phyloP scores from a whole-genome alignment of 2,329 filamentous ascomycete genomes.

The Apiospora hydei region DNA sequence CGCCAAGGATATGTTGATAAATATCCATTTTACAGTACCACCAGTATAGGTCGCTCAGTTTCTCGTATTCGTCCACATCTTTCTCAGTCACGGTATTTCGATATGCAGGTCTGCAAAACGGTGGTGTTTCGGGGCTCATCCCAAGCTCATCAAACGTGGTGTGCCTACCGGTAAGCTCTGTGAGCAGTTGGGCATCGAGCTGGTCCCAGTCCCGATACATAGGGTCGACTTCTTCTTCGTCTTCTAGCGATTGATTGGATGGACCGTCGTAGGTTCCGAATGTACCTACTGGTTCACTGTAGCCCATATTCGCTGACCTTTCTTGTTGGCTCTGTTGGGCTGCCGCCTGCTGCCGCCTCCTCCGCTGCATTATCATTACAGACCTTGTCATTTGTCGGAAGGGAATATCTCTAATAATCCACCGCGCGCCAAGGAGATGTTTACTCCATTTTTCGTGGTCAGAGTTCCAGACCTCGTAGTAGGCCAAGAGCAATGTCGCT shows the following conservation, averaged over 20 bases:
- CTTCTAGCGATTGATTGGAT: conserved; percentile 30
- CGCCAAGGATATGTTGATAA: conserved; percentile 89
- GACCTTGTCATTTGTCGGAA: conserved; percentile 75
- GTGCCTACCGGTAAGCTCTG: conserved; percentile 55
- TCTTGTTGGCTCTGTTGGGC: conserved; percentile 37
- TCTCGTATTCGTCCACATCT: conserved; percentile 82
- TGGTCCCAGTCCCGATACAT: conserved; percentile 44
- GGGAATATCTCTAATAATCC: conserved; percentile 83
- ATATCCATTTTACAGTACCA: conserved; percentile 96
- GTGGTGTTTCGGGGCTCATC: conserved; percentile 36
- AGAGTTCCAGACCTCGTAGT: conserved; percentile 93
- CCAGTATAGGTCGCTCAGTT: conserved; percentile 88
- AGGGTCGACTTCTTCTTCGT: conserved; percentile 31
- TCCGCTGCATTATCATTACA: conserved; percentile 69
- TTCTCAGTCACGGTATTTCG: conserved; percentile 50
- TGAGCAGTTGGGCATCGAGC: conserved; percentile 49
- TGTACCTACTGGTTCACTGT: not conserved
- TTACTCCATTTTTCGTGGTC: conserved; percentile 97
- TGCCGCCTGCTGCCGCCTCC: conserved; percentile 35
- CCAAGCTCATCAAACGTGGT: conserved; percentile 64
- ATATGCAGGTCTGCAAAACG: not conserved
- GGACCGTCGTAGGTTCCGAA: conserved; percentile 22
- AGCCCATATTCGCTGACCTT: conserved; percentile 29
- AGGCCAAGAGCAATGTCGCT: conserved; percentile 83
- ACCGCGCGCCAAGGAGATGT: conserved; percentile 84